Evolutionary conservation across 768 basidiomycete species (phyloP), one percentile per base, ranked within the genome.

Genomic region (Tricholoma matsutake): DNA sequence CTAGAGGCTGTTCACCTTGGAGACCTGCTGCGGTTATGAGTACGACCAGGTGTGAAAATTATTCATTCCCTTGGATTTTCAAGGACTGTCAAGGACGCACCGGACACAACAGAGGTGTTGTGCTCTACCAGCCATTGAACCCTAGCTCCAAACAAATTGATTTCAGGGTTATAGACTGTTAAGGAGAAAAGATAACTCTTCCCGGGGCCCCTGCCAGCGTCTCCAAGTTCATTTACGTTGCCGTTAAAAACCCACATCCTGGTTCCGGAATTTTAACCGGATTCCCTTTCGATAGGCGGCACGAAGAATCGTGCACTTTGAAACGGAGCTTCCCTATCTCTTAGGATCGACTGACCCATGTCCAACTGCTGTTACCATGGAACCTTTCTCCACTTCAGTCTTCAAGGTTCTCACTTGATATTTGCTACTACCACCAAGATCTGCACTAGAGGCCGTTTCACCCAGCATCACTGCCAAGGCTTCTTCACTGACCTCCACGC

Each of bases 1-100:
- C 86, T 86, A 86, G 86, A 87, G 86, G 83, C 85, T 86, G 81
- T 86, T 86, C 84, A 86, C 85, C 85, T 86, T 83, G 86, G 86
- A 86, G 86, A 87, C 85, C 86, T 85, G 86, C 84, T 86, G 84
- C 83, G 80, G 85, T 84, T 86, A 86, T 86, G 83, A 85, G 85
- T 86, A 86, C 82, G 83, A 85, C 82, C 85, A 83, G 83, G 79
- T 76, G 82, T 78, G 81, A 86, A 81, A 84, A 75, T 82, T 81
- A 84, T 81, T 80, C 79, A 81, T 82, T 86, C 85, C 85, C 82
- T 83, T 83, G 83, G 84, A 84, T 86, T 86, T 87, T 86, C 85
- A 86, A 84, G 84, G 85, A 74, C 79, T 78, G 83, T 83, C 81
- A 75, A 78, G 83, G 79, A 82, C 80, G 79, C 83, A 87, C 86